phyloP scores from a whole-genome alignment of 2,329 filamentous ascomycete species.

The Hypoxylon sp. region DNA sequence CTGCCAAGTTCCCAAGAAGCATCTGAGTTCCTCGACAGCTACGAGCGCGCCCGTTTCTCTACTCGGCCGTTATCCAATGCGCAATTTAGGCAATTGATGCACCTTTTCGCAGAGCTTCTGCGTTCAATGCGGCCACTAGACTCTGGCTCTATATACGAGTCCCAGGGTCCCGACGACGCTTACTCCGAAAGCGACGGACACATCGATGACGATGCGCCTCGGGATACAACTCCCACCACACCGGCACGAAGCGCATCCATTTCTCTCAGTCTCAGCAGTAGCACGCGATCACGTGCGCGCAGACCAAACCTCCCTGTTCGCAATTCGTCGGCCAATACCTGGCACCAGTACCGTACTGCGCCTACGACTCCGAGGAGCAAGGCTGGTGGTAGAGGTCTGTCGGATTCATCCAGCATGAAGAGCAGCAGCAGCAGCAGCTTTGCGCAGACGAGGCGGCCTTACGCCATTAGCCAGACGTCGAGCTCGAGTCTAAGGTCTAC shows the following conservation, averaged over 20 bases:
- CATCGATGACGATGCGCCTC: slow-evolving; percentile 60
- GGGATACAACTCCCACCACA: slow-evolving; percentile 60
- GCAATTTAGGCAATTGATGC: slow-evolving; percentile 85
- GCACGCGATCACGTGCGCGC: slow-evolving; percentile 50
- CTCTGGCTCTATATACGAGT: slow-evolving; percentile 62
- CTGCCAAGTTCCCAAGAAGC: slow-evolving; percentile 58
- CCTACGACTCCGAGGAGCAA: slow-evolving; percentile 67
- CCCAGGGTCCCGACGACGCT: slow-evolving; percentile 47
- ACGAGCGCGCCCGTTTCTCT: slow-evolving; percentile 90
- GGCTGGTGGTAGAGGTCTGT: slow-evolving; percentile 54
- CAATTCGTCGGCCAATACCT: slow-evolving; percentile 61
- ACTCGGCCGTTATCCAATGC: slow-evolving; percentile 75
- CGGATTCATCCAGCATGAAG: slow-evolving; percentile 52
- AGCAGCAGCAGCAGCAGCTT: slow-evolving; percentile 52
- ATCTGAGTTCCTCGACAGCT: slow-evolving; percentile 78
- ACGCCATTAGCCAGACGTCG: slow-evolving; percentile 52
- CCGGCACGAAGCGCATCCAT: slow-evolving; percentile 49
- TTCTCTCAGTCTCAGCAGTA: slow-evolving; percentile 48
- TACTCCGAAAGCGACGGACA: slow-evolving; percentile 50
- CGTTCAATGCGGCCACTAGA: slow-evolving; percentile 79
- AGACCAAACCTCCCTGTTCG: slow-evolving; percentile 53
- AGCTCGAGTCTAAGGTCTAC: slow-evolving; percentile 45
- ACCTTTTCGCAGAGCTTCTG: slow-evolving; percentile 84
- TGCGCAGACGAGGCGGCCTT: slow-evolving; percentile 61
- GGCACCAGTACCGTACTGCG: slow-evolving; percentile 65